phyloP scores from a whole-genome alignment of 441 rosid genomes.

The Gossypium gossypioides region DNA sequence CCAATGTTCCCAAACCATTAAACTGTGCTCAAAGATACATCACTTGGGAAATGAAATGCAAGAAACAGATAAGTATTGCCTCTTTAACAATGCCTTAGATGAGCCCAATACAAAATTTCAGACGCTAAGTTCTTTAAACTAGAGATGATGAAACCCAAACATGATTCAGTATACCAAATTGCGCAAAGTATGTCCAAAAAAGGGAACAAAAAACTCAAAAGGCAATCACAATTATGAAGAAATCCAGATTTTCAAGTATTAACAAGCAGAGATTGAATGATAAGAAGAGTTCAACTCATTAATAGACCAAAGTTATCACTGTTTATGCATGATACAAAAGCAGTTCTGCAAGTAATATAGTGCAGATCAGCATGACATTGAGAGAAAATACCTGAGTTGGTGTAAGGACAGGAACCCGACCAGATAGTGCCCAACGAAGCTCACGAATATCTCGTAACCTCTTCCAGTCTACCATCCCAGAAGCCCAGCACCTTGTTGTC shows the following conservation, averaged over 20 bases:
- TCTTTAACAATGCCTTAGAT: neutral
- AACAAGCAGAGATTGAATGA: neutral
- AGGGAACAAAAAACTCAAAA: neutral
- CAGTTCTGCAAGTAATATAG: neutral
- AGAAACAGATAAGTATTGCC: neutral
- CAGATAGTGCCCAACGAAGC: slow-evolving; percentile 94
- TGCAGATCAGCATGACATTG: slow-evolving; percentile 8
- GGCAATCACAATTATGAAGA: neutral
- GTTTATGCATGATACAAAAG: neutral
- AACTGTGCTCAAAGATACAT: neutral
- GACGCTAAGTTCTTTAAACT: neutral
- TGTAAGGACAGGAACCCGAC: slow-evolving; percentile 88
- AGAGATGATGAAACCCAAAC: neutral
- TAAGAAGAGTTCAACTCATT: neutral
- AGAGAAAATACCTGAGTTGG: slow-evolving; percentile 69
- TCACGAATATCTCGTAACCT: slow-evolving; percentile 95
- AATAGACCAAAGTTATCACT: neutral
- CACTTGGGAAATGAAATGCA: neutral
- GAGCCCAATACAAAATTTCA: neutral
- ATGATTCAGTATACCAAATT: neutral
- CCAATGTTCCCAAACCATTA: slow-evolving; percentile 3
- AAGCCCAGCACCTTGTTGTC: slow-evolving; percentile 89
- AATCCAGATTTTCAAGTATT: neutral
- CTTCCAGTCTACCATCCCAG: slow-evolving; percentile 97
- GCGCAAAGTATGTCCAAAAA: neutral